Evolutionary conservation across 164 flowering plant species (phyloP).

Genomic region (Liquidambar formosana): DNA sequence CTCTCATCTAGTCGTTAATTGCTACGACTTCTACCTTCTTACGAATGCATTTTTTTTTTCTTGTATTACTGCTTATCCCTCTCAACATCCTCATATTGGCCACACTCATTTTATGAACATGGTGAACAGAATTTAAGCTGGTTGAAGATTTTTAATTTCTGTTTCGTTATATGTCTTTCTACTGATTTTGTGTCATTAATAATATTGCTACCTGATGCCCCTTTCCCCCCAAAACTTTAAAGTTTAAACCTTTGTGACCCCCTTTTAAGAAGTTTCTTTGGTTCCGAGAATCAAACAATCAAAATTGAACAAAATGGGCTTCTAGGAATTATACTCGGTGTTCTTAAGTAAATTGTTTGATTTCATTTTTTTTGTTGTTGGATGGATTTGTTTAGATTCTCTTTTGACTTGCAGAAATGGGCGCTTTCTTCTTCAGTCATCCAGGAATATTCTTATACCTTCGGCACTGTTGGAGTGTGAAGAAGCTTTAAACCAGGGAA

Average conservation of each 20-base stretch:
- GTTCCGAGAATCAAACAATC: no score
- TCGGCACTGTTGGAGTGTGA: constrained; percentile 68
- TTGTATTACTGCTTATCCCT: no score
- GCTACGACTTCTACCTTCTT: no score
- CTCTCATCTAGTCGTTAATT: no score
- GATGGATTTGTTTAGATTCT: neutral
- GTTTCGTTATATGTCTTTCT: neutral
- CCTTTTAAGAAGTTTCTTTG: neutral
- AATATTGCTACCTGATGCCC: neutral
- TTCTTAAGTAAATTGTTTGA: neutral
- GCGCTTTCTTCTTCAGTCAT: constrained; percentile 75
- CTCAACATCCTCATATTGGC: no score
- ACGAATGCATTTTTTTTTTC: no score
- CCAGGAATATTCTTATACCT: constrained; percentile 60
- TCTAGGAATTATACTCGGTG: neutral
- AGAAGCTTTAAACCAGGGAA: constrained; percentile 86
- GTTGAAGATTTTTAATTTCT: no score
- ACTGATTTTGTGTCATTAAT: neutral
- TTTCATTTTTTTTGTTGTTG: neutral
- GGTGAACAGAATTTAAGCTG: no score
- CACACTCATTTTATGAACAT: no score
- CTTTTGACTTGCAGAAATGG: constrained; percentile 68
- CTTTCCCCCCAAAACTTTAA: neutral
- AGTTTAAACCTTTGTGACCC: neutral
- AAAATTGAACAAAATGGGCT: neutral